These are phyloP conservation scores for Aspergillus biplanus DNA, from an alignment of 495 filamentous ascomycete genomes.

Conservation along the genomic window DNA sequence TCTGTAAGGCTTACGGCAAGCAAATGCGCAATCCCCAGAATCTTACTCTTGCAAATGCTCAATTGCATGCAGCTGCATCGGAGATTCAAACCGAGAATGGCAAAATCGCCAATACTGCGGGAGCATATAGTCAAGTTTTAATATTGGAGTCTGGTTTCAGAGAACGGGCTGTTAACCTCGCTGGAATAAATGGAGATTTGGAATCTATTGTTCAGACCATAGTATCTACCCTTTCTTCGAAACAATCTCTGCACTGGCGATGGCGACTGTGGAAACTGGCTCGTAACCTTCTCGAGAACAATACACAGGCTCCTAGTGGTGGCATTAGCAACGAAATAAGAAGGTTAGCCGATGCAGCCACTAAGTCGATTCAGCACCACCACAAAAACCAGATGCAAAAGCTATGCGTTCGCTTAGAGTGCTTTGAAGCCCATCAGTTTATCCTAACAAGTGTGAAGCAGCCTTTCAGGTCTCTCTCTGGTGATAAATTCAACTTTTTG, in stretches of 20 bases:
- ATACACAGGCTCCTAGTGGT: slow-evolving; percentile 27
- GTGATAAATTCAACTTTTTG: slow-evolving; percentile 29
- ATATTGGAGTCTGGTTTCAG: slow-evolving; percentile 44
- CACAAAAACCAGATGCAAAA: slow-evolving; percentile 35
- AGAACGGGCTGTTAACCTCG: slow-evolving; percentile 28
- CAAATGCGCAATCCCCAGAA: slow-evolving; percentile 41
- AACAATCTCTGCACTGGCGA: slow-evolving; percentile 46
- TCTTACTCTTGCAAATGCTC: slow-evolving; percentile 34
- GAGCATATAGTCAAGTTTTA: slow-evolving; percentile 44
- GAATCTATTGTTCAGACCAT: slow-evolving; percentile 32
- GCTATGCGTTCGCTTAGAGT: slow-evolving; percentile 37
- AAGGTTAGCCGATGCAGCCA: slow-evolving; percentile 30
- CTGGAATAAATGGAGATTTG: slow-evolving; percentile 33
- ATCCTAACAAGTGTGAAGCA: slow-evolving; percentile 33
- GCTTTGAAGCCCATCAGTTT: slow-evolving; percentile 48
- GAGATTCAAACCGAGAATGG: slow-evolving; percentile 35
- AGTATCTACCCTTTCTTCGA: slow-evolving; percentile 38
- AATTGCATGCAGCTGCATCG: slow-evolving; percentile 37
- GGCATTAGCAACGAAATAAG: slow-evolving; percentile 23
- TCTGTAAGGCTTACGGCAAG: slow-evolving; percentile 50
- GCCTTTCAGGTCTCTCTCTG: slow-evolving; percentile 20
- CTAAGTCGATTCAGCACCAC: slow-evolving; percentile 38
- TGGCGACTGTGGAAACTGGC: slow-evolving; percentile 52
- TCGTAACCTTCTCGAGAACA: slow-evolving; percentile 40
- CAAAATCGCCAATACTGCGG: slow-evolving; percentile 33